phyloP scores from a whole-genome alignment of 192 early-diverging fungal species.

The Diversispora eburnea region DNA sequence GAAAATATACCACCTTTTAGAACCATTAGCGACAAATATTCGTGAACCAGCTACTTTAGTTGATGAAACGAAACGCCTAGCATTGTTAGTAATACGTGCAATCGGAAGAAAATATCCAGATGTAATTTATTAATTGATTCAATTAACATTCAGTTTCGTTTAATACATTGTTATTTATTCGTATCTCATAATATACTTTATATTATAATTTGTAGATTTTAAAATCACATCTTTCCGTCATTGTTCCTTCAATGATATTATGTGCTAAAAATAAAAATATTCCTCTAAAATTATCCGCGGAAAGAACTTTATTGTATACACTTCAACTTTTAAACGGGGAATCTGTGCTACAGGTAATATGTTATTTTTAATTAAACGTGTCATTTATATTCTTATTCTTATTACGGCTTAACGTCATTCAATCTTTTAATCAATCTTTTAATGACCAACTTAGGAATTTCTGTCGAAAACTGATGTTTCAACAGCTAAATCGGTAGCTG shows the following conservation, averaged over 20 bases:
- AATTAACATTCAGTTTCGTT: neutral
- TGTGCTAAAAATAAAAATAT: constrained; percentile 76
- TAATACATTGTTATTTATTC: neutral
- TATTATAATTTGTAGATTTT: constrained; percentile 32
- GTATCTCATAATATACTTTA: too few species aligned
- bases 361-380: neutral
- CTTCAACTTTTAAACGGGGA: constrained; percentile 61
- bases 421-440: neutral
- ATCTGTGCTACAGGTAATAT: constrained; percentile 34
- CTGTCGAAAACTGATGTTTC: constrained; percentile 45
- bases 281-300: constrained; percentile 82
- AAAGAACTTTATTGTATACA: constrained; percentile 71
- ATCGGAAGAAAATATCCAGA: constrained; percentile 39
- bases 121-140: constrained; percentile 19
- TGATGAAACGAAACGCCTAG: constrained; percentile 40
- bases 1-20: constrained; percentile 33
- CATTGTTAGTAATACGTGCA: constrained; percentile 36
- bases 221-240: constrained; percentile 44
- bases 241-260: constrained; percentile 67
- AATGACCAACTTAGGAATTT: constrained; percentile 24
- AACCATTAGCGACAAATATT: constrained; percentile 33
- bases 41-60: constrained; percentile 24
- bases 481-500: constrained; percentile 45
- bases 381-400: neutral
- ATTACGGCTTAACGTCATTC: neutral